Evolutionary conservation across 2,329 filamentous ascomycete species (phyloP), one percentile per base, ranked within the genome.

Genomic region (Aureobasidium musti): DNA sequence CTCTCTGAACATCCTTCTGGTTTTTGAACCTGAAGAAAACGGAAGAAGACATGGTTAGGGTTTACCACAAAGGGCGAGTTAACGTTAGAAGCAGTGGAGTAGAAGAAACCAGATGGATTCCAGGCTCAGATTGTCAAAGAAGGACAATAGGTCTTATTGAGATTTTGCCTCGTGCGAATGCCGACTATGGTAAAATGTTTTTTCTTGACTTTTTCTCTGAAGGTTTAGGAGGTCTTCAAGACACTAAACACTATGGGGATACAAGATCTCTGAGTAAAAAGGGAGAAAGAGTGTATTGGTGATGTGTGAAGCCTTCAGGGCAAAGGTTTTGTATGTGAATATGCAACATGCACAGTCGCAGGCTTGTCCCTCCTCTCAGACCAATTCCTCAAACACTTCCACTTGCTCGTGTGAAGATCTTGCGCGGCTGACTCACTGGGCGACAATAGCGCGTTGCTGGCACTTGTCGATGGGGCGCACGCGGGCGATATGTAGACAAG

Each of bases 11-110:
- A 77, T 98, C 95, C 82, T 92, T 97, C 77, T 96, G 92, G 73
- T 94, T 98, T 82, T 97, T 98, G 89, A 99, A 99, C 82, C 97
- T 97, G 91, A 97, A 99, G 82, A 97, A 98, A 76, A 99, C 95
- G 72, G 93, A 98, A 67, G 95, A 97, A 77, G 92, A 87, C 93
- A 97, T 97, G 63, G 41, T 65, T 65, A 65, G 52, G 33, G 13
- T 8, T 52, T 52, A 52, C 45, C 59, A 33, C 59, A 63, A 52
- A 30, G 59, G 59, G 21, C 33, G 37, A 33, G 21, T 53, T 33
- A 64, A 54, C 10, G 61, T 54, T 43, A 64, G 59, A 63, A 30
- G 59, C 33, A 52, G 59, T 33, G 23, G 30, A 54, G 50, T 21
- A 39, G 59, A 23, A 64, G 49, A 53, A 64, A 64, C 61, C 61